Evolutionary conservation across 1,139 yeast species (phyloP).

Genomic region (Pneumocystis jirovecii): DNA sequence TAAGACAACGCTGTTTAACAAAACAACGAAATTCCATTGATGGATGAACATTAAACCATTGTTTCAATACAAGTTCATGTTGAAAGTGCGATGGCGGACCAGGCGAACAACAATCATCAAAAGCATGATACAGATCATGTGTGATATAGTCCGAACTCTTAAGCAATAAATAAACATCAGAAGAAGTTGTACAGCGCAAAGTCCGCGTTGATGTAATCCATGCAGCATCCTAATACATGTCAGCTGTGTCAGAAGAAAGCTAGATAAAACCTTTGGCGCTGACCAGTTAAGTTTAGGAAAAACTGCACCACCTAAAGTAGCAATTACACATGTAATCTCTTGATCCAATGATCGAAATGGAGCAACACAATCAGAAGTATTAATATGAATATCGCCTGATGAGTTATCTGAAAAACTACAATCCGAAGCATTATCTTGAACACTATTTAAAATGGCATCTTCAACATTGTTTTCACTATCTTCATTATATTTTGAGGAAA

Average conservation of each 20-base stretch:
- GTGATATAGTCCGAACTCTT: slow-evolving; percentile 78
- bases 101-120: slow-evolving; percentile 28
- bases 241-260: neutral
- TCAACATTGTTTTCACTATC: neutral
- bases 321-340: slow-evolving; percentile 31
- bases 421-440: neutral
- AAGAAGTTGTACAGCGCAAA: slow-evolving; percentile 50
- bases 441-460: neutral
- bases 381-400: slow-evolving; percentile 16
- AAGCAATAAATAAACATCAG: slow-evolving; percentile 63
- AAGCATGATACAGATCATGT: slow-evolving; percentile 68
- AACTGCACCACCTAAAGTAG: slow-evolving; percentile 41
- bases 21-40: slow-evolving; percentile 83
- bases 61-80: slow-evolving; percentile 56
- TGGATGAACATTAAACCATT: slow-evolving; percentile 74
- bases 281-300: slow-evolving; percentile 94
- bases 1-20: slow-evolving; percentile 42
- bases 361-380: slow-evolving; percentile 26
- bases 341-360: slow-evolving; percentile 47
- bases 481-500: slow-evolving; percentile 5
- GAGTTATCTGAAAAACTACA: slow-evolving; percentile 10
- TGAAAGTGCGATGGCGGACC: slow-evolving; percentile 18
- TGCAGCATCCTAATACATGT: slow-evolving; percentile 45
- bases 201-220: slow-evolving; percentile 79
- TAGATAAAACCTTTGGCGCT: slow-evolving; percentile 43